A percentile compares a stretch with the other conserved stretches of the same genome.
These are phyloP conservation scores for Leccinum uliginosum DNA, from an alignment of 768 basidiomycete genomes.

Conservation along the genomic window DNA sequence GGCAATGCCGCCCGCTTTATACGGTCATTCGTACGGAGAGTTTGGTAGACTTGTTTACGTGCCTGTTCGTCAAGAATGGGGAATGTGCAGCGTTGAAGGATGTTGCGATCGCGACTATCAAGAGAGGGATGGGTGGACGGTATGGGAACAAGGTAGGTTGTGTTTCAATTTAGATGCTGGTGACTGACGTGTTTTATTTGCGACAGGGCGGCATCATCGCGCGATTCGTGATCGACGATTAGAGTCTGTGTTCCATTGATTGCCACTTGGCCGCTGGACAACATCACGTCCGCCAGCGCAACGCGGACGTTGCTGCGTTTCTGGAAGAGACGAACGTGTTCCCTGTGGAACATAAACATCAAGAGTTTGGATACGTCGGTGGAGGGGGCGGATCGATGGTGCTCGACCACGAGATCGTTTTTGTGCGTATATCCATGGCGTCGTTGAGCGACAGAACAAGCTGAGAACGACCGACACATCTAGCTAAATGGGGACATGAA, in stretches of 20 bases:
- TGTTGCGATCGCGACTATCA: slow-evolving; percentile 74
- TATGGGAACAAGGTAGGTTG: slow-evolving; percentile 91
- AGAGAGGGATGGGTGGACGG: slow-evolving; percentile 87
- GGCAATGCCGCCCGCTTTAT: slow-evolving; percentile 75
- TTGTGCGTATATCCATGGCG: slow-evolving; percentile 40
- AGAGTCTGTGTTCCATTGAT: slow-evolving; percentile 92
- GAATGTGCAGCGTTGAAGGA: slow-evolving; percentile 61
- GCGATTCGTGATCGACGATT: slow-evolving; percentile 85
- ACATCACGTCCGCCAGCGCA: slow-evolving; percentile 72
- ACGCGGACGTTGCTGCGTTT: slow-evolving; percentile 83
- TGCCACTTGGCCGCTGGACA: slow-evolving; percentile 98
- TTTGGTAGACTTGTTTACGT: slow-evolving; percentile 82
- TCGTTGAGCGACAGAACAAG: not conserved
- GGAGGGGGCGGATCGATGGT: slow-evolving; percentile 93
- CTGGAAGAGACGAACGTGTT: slow-evolving; percentile 79
- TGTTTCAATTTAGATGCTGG: not conserved
- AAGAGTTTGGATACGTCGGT: slow-evolving; percentile 70
- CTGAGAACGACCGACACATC: slow-evolving; percentile 3
- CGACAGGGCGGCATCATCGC: slow-evolving; percentile 86
- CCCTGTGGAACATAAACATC: slow-evolving; percentile 41
- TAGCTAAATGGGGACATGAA: slow-evolving; percentile 94
- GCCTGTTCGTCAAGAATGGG: slow-evolving; percentile 66
- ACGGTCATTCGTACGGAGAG: slow-evolving; percentile 81
- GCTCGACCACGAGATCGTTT: slow-evolving; percentile 91
- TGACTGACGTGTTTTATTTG: not conserved